A percentile compares a stretch with the other conserved stretches of the same genome.
Conservation (phyloP, 208 protist genomes). For the Trypanosoma mega region DNA sequence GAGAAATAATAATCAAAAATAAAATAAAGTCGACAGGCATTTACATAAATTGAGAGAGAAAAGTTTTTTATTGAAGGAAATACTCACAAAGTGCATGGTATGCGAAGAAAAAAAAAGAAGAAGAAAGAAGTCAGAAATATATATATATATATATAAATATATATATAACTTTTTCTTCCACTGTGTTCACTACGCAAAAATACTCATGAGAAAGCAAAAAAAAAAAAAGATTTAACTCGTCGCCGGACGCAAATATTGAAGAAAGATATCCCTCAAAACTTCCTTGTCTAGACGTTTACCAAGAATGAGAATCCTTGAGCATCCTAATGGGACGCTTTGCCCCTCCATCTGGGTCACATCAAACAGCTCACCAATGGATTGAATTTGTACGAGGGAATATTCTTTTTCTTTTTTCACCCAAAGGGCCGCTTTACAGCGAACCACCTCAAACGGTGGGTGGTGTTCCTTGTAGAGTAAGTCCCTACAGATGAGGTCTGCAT, state of each 20-base stretch:
- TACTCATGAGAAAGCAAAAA: no score
- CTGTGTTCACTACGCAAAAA: no score
- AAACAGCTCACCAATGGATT: constrained; percentile 85
- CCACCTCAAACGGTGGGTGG: constrained; percentile 72
- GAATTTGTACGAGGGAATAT: constrained; percentile 74
- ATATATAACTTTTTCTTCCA: not conserved
- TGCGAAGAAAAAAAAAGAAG: constrained; percentile 4
- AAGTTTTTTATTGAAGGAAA: no score
- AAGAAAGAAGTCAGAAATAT: not conserved
- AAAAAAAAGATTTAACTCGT: not conserved
- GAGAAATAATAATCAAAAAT: constrained; percentile 6
- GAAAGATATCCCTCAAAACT: constrained; percentile 63
- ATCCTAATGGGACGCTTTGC: constrained; percentile 62
- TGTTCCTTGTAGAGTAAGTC: constrained; percentile 73
- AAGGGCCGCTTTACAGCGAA: constrained; percentile 89
- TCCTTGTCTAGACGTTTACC: constrained; percentile 61
- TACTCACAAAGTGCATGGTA: no score
- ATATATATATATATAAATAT: not conserved
- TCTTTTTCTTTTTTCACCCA: constrained; percentile 56
- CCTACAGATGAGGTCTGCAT: constrained; percentile 71
- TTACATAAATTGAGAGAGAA: no score
- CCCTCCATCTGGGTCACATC: constrained; percentile 82
- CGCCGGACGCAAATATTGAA: constrained; percentile 40
- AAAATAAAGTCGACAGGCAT: no score
- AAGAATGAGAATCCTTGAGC: constrained; percentile 69